Base-by-base conservation (phyloP, 805 yeast species). In the Lachancea kluyveri region DNA sequence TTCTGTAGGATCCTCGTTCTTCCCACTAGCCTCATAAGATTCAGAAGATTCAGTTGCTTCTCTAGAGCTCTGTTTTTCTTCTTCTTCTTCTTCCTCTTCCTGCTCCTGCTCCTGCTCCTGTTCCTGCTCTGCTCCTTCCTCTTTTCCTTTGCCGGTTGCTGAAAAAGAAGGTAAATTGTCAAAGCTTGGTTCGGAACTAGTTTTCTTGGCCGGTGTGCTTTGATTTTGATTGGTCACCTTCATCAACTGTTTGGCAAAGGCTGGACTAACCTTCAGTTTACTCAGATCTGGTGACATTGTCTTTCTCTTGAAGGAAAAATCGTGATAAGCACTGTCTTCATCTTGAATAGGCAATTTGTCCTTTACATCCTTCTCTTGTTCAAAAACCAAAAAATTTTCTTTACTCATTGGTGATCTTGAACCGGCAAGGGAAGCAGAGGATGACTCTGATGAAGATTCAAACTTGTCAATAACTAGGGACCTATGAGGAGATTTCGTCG, bases 221-320 rank as follows among this genome's bases (percentile, higher is more conserved):
- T 22, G 24, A 8, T 10, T 17, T 10, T 14, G 28, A 16, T 38
- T 34, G 8, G 41, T 26, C 1, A 50, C 48, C n/a, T 36, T 40
- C 12, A 37, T 55, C 30, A 65, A 45, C 21, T 59, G 58, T 16
- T 64, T 48, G 2, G 68, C 67, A 36, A 67, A 58, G 6, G 50
- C 59, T 2, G 50, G 31, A 12, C 61, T 54, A 6, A 59, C 54
- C 10, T 52, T 60, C 28, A 60, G 37, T 22, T 53, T 53, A 4
- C 47, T 39, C 11, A 60, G 36, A 38, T 55, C 60, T 6, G 65
- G 60, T 2, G 61, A 40, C 8, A 50, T 22, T 1, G 53, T 45
- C 36, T 30, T 48, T 35, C 58, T 50, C 13, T 45, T 45, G 26
- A 40, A 35, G 7, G 50, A 43, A 25, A 48, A 48, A 31, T 48